Evolutionary conservation across 345 rosid genomes (phyloP).

Genomic region (Arabidopsis arenosa): DNA sequence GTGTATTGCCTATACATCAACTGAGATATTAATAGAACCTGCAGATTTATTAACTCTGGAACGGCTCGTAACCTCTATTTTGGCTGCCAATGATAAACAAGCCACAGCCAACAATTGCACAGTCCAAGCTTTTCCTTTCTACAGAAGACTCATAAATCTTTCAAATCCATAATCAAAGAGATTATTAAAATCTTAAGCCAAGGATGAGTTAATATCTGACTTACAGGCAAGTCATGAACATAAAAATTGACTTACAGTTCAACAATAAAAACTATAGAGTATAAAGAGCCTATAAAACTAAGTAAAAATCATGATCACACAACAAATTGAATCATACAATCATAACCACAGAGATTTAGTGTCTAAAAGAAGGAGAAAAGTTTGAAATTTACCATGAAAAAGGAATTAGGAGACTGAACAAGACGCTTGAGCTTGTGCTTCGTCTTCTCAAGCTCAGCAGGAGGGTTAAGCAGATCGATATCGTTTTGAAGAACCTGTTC

Average conservation of each 20-base stretch:
- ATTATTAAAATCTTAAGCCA: too few relatives aligned
- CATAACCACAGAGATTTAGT: too few relatives aligned
- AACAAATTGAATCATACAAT: too few relatives aligned
- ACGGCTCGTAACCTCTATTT: too few relatives aligned
- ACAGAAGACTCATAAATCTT: slow-evolving; percentile 23
- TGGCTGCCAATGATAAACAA: slow-evolving; percentile 31
- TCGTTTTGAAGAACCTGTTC: slow-evolving; percentile 71
- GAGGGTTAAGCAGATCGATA: slow-evolving; percentile 73
- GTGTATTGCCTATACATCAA: not conserved
- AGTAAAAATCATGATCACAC: too few relatives aligned
- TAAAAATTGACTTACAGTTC: too few relatives aligned
- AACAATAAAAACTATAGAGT: too few relatives aligned
- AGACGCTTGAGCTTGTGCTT: slow-evolving; percentile 89
- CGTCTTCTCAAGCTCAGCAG: slow-evolving; percentile 78
- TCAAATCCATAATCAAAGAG: not conserved
- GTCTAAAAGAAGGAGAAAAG: not conserved
- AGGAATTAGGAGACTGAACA: slow-evolving; percentile 74
- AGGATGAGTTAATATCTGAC: slow-evolving; percentile 34
- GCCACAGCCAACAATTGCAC: slow-evolving; percentile 68
- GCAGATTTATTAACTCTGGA: too few relatives aligned
- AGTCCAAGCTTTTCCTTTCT: slow-evolving; percentile 68
- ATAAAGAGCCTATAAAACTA: too few relatives aligned
- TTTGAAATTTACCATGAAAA: slow-evolving; percentile 60
- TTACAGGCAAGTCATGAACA: slow-evolving; percentile 67
- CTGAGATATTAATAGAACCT: too few relatives aligned